Conservation (phyloP, 208 protist genomes). For the Phytomonas francai region DNA sequence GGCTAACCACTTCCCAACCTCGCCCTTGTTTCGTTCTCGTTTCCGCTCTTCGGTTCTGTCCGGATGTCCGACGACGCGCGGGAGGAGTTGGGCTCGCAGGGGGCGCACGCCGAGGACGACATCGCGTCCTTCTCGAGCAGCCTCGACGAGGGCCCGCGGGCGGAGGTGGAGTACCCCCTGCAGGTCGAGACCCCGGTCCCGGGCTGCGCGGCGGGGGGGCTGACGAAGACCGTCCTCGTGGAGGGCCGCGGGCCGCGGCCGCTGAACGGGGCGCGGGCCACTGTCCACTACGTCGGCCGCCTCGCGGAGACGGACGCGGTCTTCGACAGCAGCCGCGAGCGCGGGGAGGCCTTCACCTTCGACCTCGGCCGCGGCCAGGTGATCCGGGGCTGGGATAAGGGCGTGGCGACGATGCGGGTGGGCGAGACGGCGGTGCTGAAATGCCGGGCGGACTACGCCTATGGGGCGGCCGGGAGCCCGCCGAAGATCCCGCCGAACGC, state of each 20-base stretch:
- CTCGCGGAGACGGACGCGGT: slow-evolving; percentile 65
- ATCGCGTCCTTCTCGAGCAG: slow-evolving; percentile 16
- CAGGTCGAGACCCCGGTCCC: slow-evolving; percentile 72
- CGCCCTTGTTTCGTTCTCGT: slow-evolving; percentile 5
- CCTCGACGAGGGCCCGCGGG: slow-evolving; percentile 57
- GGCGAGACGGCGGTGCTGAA: slow-evolving; percentile 79
- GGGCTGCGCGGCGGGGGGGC: slow-evolving; percentile 40
- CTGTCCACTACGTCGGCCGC: slow-evolving; percentile 87
- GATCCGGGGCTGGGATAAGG: slow-evolving; percentile 90
- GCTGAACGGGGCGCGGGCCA: slow-evolving; percentile 75
- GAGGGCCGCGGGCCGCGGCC: slow-evolving; percentile 59
- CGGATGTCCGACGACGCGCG: no score
- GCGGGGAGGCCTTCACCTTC: slow-evolving; percentile 81
- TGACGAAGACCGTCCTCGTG: slow-evolving; percentile 79
- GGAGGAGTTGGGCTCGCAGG: no score
- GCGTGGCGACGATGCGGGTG: slow-evolving; percentile 84
- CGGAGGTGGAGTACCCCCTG: slow-evolving; percentile 68
- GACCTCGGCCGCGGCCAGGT: slow-evolving; percentile 80
- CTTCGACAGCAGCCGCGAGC: slow-evolving; percentile 88
- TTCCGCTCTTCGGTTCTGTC: no score
- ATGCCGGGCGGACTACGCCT: slow-evolving; percentile 74
- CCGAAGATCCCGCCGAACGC: slow-evolving; percentile 83
- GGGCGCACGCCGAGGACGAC: no score
- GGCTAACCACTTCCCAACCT: slow-evolving; percentile 3
- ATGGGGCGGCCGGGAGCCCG: slow-evolving; percentile 67